phyloP scores from a whole-genome alignment of 306 rosid genomes.

The Heteromeles arbutifolia region DNA sequence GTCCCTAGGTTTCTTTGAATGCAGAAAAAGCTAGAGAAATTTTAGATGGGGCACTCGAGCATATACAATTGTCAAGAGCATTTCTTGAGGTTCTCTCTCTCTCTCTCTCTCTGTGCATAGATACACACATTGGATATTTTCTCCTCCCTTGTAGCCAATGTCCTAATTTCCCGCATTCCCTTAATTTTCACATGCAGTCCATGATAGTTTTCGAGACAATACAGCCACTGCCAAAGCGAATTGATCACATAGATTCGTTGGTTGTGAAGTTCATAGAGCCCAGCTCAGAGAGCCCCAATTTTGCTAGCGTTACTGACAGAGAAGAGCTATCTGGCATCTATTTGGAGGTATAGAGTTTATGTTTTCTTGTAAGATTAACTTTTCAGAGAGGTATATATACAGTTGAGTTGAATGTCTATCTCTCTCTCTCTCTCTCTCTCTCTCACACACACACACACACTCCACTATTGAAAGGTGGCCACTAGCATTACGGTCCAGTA shows the following conservation, averaged over 20 bases:
- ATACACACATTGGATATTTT: neutral
- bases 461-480: neutral
- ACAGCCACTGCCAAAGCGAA: conserved; percentile 62
- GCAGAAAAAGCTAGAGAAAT: conserved; percentile 77
- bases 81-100: conserved; percentile 57
- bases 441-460: neutral
- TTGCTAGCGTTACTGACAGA: conserved; percentile 60
- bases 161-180: neutral
- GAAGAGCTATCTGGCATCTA: conserved; percentile 87
- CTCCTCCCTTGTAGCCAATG: neutral
- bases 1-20: conserved; percentile 66
- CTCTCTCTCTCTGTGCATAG: neutral
- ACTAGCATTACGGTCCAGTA: neutral
- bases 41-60: conserved; percentile 70
- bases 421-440: neutral
- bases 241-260: conserved; percentile 66
- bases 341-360: conserved; percentile 57
- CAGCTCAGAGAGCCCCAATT: conserved; percentile 43
- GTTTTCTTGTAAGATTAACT: neutral
- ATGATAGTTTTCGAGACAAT: conserved; percentile 85
- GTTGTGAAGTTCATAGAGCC: conserved; percentile 73
- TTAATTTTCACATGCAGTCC: conserved; percentile 46
- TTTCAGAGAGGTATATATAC: neutral
- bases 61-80: conserved; percentile 61
- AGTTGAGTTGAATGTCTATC: neutral